These are phyloP conservation scores for Capsella bursapastoris DNA, from an alignment of 345 rosid species.

Conservation along the genomic window DNA sequence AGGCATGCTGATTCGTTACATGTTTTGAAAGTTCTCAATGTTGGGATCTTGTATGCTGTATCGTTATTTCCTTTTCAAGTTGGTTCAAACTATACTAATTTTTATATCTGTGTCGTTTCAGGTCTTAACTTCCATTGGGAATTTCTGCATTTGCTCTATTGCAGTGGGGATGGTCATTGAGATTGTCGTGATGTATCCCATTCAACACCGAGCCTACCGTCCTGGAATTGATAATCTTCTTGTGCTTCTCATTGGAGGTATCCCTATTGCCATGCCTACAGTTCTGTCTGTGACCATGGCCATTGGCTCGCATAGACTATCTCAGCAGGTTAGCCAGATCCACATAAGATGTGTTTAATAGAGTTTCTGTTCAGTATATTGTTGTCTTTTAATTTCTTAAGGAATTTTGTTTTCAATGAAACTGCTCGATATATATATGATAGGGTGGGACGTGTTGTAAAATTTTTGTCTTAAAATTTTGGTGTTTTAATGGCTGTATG, in stretches of 20 bases:
- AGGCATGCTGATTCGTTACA: conserved; percentile 52
- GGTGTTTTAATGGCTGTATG: conserved; percentile 30
- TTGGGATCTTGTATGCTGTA: conserved; percentile 10
- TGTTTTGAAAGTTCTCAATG: background rate
- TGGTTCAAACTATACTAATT: conserved; percentile 17
- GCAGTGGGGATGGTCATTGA: conserved; percentile 93
- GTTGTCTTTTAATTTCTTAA: conserved; percentile 6
- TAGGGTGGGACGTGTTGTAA: background rate
- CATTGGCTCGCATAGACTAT: conserved; percentile 90
- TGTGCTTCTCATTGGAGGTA: conserved; percentile 97
- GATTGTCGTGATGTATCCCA: conserved; percentile 94
- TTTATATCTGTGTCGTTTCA: conserved; percentile 37
- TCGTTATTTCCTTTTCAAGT: conserved; percentile 13
- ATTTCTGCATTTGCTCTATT: conserved; percentile 98
- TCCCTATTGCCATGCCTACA: conserved; percentile 99
- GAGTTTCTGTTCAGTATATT: background rate
- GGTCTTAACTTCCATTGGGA: conserved; percentile 99
- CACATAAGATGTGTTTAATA: background rate
- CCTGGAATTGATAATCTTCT: conserved; percentile 99
- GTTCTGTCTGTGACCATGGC: conserved; percentile 99
- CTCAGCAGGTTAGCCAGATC: conserved; percentile 79
- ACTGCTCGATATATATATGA: conserved; percentile 12
- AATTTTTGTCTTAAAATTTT: conserved; percentile 14
- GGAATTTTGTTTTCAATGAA: background rate
- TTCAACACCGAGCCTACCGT: conserved; percentile 88